Evolutionary conservation across 2,329 filamentous ascomycete genomes (phyloP).

Genomic region (Bipolaris bicolor): DNA sequence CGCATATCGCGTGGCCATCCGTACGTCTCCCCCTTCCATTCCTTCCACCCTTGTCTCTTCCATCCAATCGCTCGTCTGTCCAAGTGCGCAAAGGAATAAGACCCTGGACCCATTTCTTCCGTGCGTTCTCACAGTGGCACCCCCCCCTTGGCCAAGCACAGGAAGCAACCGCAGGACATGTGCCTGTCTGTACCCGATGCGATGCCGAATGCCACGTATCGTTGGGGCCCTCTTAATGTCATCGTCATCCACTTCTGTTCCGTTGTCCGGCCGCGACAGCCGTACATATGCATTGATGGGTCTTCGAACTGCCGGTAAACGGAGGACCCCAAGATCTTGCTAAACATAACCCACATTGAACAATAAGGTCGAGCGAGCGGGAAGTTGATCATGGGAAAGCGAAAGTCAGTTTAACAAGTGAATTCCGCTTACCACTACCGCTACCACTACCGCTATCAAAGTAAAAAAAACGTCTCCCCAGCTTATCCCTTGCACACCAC

Average conservation of each 20-base stretch:
- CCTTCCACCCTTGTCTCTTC: not conserved
- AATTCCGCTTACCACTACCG: not conserved
- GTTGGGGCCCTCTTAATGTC: constrained; percentile 3
- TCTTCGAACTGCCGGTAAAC: not conserved
- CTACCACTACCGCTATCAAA: not conserved
- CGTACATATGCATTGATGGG: not conserved
- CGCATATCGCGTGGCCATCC: constrained; percentile 3
- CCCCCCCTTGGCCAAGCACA: not conserved
- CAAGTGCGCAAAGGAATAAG: constrained; percentile 6
- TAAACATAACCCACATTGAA: not conserved
- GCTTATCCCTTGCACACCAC: not conserved
- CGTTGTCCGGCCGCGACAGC: constrained; percentile 7
- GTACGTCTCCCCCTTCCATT: not conserved
- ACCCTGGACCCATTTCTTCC: constrained; percentile 18
- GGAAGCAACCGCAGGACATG: not conserved
- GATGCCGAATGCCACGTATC: constrained; percentile 11
- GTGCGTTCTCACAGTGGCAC: constrained; percentile 1
- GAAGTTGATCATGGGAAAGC: not conserved
- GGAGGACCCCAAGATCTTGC: not conserved
- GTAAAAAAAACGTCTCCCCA: not conserved
- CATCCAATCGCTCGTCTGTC: not conserved
- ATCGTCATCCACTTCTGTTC: not conserved
- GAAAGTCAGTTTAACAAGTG: not conserved
- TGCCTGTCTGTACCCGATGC: constrained; percentile 6
- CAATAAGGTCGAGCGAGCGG: not conserved